phyloP scores from a whole-genome alignment of 768 basidiomycete genomes.

The Brasilioporus rufonigricans region DNA sequence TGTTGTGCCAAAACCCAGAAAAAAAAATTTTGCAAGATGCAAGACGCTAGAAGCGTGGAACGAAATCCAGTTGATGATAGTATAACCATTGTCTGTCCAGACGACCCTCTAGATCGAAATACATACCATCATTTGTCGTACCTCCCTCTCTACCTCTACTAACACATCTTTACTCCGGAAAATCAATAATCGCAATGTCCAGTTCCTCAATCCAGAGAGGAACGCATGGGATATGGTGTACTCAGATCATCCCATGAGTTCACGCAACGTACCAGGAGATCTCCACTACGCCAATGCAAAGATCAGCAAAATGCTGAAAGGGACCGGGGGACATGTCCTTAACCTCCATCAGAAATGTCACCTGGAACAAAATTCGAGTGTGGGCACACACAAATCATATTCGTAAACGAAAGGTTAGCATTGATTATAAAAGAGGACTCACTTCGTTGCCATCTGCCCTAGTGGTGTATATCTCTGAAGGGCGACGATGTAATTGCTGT shows the following conservation, averaged over 20 bases:
- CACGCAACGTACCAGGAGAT: neutral
- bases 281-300: neutral
- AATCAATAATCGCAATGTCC: too few species aligned
- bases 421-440: neutral
- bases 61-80: too few species aligned
- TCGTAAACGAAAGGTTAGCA: neutral
- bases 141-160: too few species aligned
- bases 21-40: neutral
- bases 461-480: neutral
- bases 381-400: neutral
- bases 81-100: too few species aligned
- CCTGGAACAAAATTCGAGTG: neutral
- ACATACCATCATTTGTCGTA: too few species aligned
- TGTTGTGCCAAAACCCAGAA: constrained; percentile 1
- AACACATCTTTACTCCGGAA: too few species aligned
- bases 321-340: neutral
- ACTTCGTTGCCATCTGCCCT: neutral
- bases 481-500: neutral
- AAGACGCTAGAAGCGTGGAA: too few species aligned
- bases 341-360: neutral
- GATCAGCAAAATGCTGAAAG: neutral
- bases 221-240: too few species aligned
- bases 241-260: too few species aligned
- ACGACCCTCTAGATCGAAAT: too few species aligned
- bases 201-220: too few species aligned